Percentiles rank a stretch among this genome's conserved stretches.
phyloP scores from a whole-genome alignment of 805 yeast genomes.

The Candida germanica region DNA sequence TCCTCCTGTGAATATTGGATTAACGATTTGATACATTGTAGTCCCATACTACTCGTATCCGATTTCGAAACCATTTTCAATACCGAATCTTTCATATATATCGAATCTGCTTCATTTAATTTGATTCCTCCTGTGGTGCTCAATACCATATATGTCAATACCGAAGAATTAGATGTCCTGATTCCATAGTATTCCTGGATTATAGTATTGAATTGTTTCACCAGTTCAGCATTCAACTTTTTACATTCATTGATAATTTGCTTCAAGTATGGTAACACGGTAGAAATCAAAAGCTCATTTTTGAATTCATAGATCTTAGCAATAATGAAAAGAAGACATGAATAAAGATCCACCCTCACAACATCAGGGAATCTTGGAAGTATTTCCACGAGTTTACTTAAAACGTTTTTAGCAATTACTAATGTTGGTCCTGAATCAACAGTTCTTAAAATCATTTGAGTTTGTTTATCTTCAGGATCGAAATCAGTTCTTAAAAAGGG shows the following conservation, averaged over 20 bases:
- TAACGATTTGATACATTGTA: slow-evolving; percentile 62
- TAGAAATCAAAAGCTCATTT: slow-evolving; percentile 43
- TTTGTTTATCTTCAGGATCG: slow-evolving; percentile 22
- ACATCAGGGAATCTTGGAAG: slow-evolving; percentile 61
- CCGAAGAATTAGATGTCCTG: slow-evolving; percentile 19
- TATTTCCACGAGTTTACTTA: slow-evolving; percentile 58
- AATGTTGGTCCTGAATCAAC: slow-evolving; percentile 38
- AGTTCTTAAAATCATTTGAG: slow-evolving; percentile 23
- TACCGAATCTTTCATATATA: slow-evolving; percentile 20
- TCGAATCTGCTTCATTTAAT: slow-evolving; percentile 23
- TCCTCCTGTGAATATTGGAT: slow-evolving; percentile 32
- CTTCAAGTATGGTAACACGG: slow-evolving; percentile 44
- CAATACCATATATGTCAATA: slow-evolving; percentile 33
- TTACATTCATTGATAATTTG: slow-evolving; percentile 26
- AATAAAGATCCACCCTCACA: slow-evolving; percentile 66
- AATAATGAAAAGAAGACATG: slow-evolving; percentile 65
- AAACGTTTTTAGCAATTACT: slow-evolving; percentile 45
- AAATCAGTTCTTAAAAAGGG: slow-evolving; percentile 56
- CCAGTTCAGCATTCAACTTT: slow-evolving; percentile 17
- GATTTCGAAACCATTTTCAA: slow-evolving; percentile 19
- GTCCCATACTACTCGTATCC: slow-evolving; percentile 26
- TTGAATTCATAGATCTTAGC: slow-evolving; percentile 50
- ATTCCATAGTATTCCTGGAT: slow-evolving; percentile 19
- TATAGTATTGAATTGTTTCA: slow-evolving; percentile 24
- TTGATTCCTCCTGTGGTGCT: slow-evolving; percentile 33